phyloP scores from a whole-genome alignment of 352 stramenopile genomes.

The Peronospora destructor region DNA sequence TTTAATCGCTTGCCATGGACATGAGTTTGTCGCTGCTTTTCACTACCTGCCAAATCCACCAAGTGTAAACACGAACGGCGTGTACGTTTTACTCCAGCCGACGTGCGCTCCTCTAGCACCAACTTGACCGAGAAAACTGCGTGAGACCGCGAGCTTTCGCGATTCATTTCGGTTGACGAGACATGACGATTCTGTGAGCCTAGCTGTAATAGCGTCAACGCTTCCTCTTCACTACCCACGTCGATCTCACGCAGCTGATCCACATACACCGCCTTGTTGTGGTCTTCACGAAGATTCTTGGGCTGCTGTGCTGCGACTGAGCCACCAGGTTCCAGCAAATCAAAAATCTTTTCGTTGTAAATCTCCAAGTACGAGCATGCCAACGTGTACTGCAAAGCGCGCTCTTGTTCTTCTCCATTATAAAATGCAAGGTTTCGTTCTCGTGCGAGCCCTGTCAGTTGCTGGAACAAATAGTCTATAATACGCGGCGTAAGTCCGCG shows the following conservation, averaged over 20 bases:
- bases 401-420: slow-evolving; percentile 23
- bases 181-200: slow-evolving; percentile 88
- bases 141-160: slow-evolving; percentile 92
- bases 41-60: slow-evolving; percentile 83
- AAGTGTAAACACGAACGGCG: slow-evolving; percentile 75
- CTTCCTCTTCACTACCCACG: slow-evolving; percentile 55
- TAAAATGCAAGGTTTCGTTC: slow-evolving; percentile 39
- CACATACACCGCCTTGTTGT: slow-evolving; percentile 73
- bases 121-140: slow-evolving; percentile 96
- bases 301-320: slow-evolving; percentile 38
- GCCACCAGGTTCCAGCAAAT: slow-evolving; percentile 64
- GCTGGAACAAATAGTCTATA: slow-evolving; percentile 73
- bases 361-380: slow-evolving; percentile 87
- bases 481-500: slow-evolving; percentile 79
- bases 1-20: slow-evolving; percentile 78
- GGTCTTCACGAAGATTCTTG: slow-evolving; percentile 72
- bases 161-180: slow-evolving; percentile 96
- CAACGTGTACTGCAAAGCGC: slow-evolving; percentile 47
- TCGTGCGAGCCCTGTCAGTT: slow-evolving; percentile 36
- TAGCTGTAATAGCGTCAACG: slow-evolving; percentile 65
- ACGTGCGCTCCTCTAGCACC: slow-evolving; percentile 69
- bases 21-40: slow-evolving; percentile 81
- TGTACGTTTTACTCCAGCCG: slow-evolving; percentile 49
- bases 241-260: slow-evolving; percentile 63
- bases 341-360: slow-evolving; percentile 88